phyloP scores from a whole-genome alignment of 1,284 basidiomycete species.

The Taiwanofungus camphoratus region DNA sequence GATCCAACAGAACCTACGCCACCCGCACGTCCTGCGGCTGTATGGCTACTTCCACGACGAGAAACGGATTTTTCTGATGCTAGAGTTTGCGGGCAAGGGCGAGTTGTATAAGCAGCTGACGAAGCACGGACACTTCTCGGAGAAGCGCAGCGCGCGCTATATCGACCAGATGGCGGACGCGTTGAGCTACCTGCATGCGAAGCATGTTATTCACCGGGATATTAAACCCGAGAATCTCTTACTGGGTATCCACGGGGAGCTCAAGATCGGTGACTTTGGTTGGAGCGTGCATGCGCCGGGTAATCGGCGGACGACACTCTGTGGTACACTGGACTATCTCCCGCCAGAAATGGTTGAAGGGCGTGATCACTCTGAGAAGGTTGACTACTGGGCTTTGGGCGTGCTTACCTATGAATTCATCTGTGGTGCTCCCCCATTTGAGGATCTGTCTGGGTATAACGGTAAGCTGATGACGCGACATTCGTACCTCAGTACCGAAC shows the following conservation, averaged over 20 bases:
- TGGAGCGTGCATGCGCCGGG: slow-evolving; percentile 98
- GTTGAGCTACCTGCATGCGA: slow-evolving; percentile 85
- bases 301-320: slow-evolving; percentile 83
- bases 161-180: slow-evolving; percentile 99
- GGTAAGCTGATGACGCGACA: slow-evolving; percentile 39
- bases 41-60: slow-evolving; percentile 98
- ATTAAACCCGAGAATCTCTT: slow-evolving; percentile 99
- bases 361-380: slow-evolving; percentile 80
- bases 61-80: slow-evolving; percentile 96
- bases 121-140: slow-evolving; percentile 82
- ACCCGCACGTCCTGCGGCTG: slow-evolving; percentile 90
- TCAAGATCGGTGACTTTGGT: slow-evolving; percentile 99
- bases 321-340: slow-evolving; percentile 95
- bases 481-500: background rate
- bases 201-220: slow-evolving; percentile 98
- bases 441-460: slow-evolving; percentile 73
- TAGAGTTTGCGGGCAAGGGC: slow-evolving; percentile 94
- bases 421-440: slow-evolving; percentile 90
- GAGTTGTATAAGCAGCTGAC: slow-evolving; percentile 95
- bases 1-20: slow-evolving; percentile 95
- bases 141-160: slow-evolving; percentile 83
- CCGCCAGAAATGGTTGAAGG: slow-evolving; percentile 99
- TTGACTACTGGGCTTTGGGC: slow-evolving; percentile 96
- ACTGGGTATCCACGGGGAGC: slow-evolving; percentile 90
- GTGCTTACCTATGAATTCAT: slow-evolving; percentile 96